Conservation (phyloP, 192 early-diverging fungal genomes). For the Coemansia sp. region DNA sequence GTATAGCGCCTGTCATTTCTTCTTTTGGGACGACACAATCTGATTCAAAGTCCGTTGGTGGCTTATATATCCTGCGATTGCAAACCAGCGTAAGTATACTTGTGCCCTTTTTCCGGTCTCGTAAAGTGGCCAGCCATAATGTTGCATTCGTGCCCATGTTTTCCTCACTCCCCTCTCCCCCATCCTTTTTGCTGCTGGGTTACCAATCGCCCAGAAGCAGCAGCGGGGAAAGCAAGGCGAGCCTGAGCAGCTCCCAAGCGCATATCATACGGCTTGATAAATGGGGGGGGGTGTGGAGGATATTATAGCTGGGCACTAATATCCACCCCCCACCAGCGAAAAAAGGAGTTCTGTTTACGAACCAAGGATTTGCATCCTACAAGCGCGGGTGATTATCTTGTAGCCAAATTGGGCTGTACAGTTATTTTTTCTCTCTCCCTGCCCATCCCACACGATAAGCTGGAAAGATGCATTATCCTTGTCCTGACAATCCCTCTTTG, state of each 20-base stretch:
- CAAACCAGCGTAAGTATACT: too few species aligned
- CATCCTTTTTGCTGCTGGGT: background rate
- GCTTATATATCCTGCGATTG: too few species aligned
- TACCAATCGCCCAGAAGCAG: background rate
- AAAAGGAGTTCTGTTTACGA: too few species aligned
- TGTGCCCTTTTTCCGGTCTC: too few species aligned
- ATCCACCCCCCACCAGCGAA: background rate
- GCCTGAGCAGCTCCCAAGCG: background rate
- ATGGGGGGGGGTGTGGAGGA: background rate
- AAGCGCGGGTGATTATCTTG: conserved; percentile 1
- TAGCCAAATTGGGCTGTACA: conserved; percentile 1
- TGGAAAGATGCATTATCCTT: background rate
- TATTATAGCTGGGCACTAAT: background rate
- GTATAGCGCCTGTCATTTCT: background rate
- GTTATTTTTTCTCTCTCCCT: too few species aligned
- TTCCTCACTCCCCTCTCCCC: too few species aligned
- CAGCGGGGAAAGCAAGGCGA: too few species aligned
- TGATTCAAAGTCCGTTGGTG: too few species aligned
- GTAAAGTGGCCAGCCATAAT: too few species aligned
- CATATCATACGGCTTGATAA: background rate
- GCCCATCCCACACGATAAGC: background rate
- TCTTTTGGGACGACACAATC: background rate
- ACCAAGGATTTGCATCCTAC: background rate
- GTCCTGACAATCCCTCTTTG: background rate
- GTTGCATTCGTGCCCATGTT: too few species aligned